A percentile compares a stretch with the other conserved stretches of the same genome.
Evolutionary conservation across 345 rosid species (phyloP).

Genomic region (Eutrema japonicum): DNA sequence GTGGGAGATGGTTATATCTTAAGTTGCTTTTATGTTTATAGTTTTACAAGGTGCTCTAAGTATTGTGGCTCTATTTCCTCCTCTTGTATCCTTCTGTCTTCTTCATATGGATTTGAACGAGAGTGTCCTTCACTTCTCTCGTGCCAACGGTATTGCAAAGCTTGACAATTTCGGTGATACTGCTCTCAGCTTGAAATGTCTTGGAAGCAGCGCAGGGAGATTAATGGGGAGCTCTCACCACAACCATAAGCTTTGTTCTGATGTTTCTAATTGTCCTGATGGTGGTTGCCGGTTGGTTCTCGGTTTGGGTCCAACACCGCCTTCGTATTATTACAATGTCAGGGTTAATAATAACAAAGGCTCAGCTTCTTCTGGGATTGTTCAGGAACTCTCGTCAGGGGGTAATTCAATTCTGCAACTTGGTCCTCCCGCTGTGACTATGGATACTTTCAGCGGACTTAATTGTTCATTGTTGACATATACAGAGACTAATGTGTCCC

Average conservation of each 20-base stretch:
- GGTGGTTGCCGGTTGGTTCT: constrained; percentile 87
- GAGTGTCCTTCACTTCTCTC: constrained; percentile 49
- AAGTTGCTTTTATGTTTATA: constrained; percentile 45
- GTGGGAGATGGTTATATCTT: constrained; percentile 55
- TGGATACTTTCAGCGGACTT: constrained; percentile 49
- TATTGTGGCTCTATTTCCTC: constrained; percentile 16
- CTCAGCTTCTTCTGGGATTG: constrained; percentile 40
- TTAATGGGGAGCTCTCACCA: constrained; percentile 38
- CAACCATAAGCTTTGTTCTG: constrained; percentile 49
- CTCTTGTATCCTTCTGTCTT: constrained; percentile 25
- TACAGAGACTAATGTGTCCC: constrained; percentile 45
- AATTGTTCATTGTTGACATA: constrained; percentile 58
- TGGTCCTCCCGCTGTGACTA: constrained; percentile 68
- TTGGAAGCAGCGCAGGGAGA: constrained; percentile 52
- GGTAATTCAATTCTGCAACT: constrained; percentile 70
- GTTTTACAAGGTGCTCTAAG: constrained; percentile 38
- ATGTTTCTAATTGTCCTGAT: constrained; percentile 57
- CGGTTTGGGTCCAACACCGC: constrained; percentile 87
- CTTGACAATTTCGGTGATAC: constrained; percentile 68
- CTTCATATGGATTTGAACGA: constrained; percentile 69
- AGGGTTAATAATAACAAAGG: constrained; percentile 50
- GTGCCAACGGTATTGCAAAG: constrained; percentile 47
- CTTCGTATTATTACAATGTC: constrained; percentile 50
- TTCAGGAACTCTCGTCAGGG: constrained; percentile 52
- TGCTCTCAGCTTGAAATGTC: constrained; percentile 66